Base-by-base conservation (phyloP, 371 early-diverging fungal species). In the Mucor saturninus region DNA sequence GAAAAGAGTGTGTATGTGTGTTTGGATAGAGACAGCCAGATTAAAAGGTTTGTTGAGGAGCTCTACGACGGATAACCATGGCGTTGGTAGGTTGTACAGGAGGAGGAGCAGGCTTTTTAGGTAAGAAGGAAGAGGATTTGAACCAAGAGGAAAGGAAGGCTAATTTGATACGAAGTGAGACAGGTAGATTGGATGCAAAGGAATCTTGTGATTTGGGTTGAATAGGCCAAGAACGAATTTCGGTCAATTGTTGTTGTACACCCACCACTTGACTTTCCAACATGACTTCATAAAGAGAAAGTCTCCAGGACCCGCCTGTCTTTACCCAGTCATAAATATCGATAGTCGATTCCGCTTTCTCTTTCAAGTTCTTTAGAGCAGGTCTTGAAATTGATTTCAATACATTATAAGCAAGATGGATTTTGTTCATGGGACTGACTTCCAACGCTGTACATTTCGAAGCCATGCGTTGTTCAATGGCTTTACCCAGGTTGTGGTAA, bases 221-320 rank as follows among this genome's bases (percentile, higher is more conserved):
- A 29, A 72, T 61, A 2, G 69, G 69, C 72, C 72, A 72, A 31
- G 69, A 50, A 28, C 62, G 59, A 32, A 68, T 28, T 13, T 64
- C 64, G 7, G 39, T 62, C 14, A 72, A 28, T 43, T 75, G 75
- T 42, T 75, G 75, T 35, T 58, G 65, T 13, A 72, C 69, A 42
- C 72, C 75, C 8, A 75, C 60, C 13, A 67, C 67, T 43, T 66
- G 62, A 45, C 72, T 69, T 50, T 72, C 72, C 7, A 72, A 57
- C 75, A 75, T 75, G 38, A 75, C 65, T 58, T 72, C 75, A 54
- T 69, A 64, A 1, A 75, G 52, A 29, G 61, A 38, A 2, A 75
- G 35, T 56, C 61, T 54, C 75, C 72, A 75, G 14, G 62, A 61
- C 4, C 71, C 72, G 55, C 69, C 69, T 40, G 66, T 67, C 21